phyloP scores from a whole-genome alignment of 208 protist species.

The Polymyxa betae region DNA sequence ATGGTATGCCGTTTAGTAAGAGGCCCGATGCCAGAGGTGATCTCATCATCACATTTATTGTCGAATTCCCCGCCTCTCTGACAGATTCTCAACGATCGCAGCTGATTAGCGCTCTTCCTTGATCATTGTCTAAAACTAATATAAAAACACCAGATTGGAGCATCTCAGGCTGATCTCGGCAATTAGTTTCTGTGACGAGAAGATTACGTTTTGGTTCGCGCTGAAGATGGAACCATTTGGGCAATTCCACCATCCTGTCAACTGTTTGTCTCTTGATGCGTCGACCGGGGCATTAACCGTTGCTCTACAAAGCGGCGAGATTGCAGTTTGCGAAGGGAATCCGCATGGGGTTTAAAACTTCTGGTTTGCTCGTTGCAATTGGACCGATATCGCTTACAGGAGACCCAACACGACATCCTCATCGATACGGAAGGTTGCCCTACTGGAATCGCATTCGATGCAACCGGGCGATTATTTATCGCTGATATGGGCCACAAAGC shows the following conservation, averaged over 20 bases:
- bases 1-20: constrained; percentile 46
- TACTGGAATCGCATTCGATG: constrained; percentile 9
- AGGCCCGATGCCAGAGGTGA: constrained; percentile 1
- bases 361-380: too few species aligned
- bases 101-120: neutral
- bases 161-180: too few species aligned
- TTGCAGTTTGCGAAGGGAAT: neutral
- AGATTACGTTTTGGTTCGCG: neutral
- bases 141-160: too few species aligned
- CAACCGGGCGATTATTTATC: constrained; percentile 44
- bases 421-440: neutral
- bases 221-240: constrained; percentile 10
- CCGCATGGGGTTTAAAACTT: too few species aligned
- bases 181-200: too few species aligned
- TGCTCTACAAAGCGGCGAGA: constrained; percentile 7
- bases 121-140: too few species aligned
- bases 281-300: neutral
- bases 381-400: neutral
- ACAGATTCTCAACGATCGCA: neutral
- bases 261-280: neutral
- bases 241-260: neutral
- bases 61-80: constrained; percentile 5
- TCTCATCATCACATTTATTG: constrained; percentile 30
- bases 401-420: neutral
- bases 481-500: constrained; percentile 37